phyloP scores from a whole-genome alignment of 2,329 filamentous ascomycete species.

The Stylonectria norvegica region DNA sequence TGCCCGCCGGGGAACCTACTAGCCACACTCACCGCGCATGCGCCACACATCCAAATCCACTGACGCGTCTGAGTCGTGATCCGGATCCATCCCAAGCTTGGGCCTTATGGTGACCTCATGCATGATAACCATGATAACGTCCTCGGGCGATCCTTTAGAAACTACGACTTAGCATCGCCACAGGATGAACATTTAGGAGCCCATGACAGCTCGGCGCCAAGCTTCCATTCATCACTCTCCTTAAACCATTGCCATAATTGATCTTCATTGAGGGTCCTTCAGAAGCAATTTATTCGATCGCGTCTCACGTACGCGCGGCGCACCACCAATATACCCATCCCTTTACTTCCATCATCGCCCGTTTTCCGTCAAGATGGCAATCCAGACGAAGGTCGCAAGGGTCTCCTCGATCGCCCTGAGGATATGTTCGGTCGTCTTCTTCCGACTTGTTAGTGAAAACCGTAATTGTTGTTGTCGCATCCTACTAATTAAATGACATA shows the following conservation, averaged over 20 bases:
- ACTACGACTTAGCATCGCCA: slow-evolving; percentile 2
- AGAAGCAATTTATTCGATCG: no score
- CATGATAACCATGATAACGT: not conserved
- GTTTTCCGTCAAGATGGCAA: slow-evolving; percentile 24
- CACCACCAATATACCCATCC: not conserved
- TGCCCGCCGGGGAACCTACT: slow-evolving; percentile 4
- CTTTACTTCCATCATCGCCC: not conserved
- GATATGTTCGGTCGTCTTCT: slow-evolving; percentile 35
- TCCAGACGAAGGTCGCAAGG: slow-evolving; percentile 32
- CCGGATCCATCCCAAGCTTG: no score
- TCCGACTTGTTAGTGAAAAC: slow-evolving; percentile 33
- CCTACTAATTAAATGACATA: slow-evolving; percentile 18
- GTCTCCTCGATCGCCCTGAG: slow-evolving; percentile 37
- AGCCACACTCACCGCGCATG: slow-evolving; percentile 20
- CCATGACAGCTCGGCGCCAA: slow-evolving; percentile 8
- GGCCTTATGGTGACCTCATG: slow-evolving; percentile 16
- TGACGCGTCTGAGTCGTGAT: slow-evolving; percentile 10
- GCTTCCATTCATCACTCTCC: slow-evolving; percentile 20
- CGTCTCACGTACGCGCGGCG: no score
- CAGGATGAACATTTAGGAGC: slow-evolving; percentile 9
- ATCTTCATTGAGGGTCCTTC: not conserved
- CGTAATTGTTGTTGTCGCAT: not conserved
- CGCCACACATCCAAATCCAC: slow-evolving; percentile 6
- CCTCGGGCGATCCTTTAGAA: not conserved
- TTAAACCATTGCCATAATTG: slow-evolving; percentile 11